Conservation (phyloP, 2,329 filamentous ascomycete species). For the Verticillium klebahnii region DNA sequence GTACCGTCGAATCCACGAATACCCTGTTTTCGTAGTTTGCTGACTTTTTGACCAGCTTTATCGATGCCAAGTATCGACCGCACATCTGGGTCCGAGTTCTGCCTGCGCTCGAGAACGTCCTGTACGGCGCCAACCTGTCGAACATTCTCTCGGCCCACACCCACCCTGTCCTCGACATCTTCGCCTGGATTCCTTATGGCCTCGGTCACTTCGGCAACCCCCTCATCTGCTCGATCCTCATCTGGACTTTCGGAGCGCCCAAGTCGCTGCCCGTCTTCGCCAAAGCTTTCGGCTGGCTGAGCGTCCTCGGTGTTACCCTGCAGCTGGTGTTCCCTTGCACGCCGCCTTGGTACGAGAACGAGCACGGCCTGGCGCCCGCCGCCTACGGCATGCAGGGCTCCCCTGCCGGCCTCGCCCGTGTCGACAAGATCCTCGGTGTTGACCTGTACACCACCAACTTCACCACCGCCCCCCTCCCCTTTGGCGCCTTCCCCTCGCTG, state of each 20-base stretch:
- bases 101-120: conserved; percentile 89
- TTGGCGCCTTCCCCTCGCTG: conserved; percentile 90
- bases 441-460: conserved; percentile 93
- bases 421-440: conserved; percentile 85
- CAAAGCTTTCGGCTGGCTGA: conserved; percentile 87
- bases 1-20: conserved; percentile 28
- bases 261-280: conserved; percentile 82
- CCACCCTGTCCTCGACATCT: conserved; percentile 73
- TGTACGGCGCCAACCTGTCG: conserved; percentile 92
- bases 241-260: conserved; percentile 87
- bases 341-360: conserved; percentile 94
- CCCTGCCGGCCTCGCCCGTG: conserved; percentile 80
- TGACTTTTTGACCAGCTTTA: conserved; percentile 57
- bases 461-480: conserved; percentile 83
- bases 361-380: conserved; percentile 83
- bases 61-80: conserved; percentile 81
- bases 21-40: conserved; percentile 11
- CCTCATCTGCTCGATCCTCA: conserved; percentile 68
- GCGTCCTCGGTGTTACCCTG: conserved; percentile 79
- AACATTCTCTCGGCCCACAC: conserved; percentile 93
- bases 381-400: conserved; percentile 89
- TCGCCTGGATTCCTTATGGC: conserved; percentile 93
- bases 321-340: conserved; percentile 91
- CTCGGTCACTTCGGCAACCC: conserved; percentile 86
- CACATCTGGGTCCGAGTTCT: conserved; percentile 95